A percentile compares a stretch with the other conserved stretches of the same genome.
Evolutionary conservation across 2,329 filamentous ascomycete species (phyloP).

Genomic region (Basipetospora sp.): DNA sequence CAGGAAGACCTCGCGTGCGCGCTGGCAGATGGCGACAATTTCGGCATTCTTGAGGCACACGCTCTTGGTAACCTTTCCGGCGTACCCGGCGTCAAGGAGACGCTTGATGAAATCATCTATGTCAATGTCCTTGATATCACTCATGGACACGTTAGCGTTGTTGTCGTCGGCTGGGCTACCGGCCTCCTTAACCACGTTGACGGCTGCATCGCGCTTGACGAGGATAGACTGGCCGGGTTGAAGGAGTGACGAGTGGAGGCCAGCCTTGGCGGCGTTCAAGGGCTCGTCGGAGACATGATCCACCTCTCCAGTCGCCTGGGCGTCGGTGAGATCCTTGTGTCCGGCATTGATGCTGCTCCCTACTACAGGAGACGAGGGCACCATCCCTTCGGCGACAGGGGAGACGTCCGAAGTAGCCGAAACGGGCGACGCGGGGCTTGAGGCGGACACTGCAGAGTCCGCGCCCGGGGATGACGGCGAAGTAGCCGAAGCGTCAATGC

Average conservation of each 20-base stretch:
- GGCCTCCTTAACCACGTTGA: slow-evolving; percentile 44
- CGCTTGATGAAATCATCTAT: slow-evolving; percentile 95
- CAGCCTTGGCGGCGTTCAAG: slow-evolving; percentile 47
- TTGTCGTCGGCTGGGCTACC: slow-evolving; percentile 25
- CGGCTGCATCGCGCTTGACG: slow-evolving; percentile 59
- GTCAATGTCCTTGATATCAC: slow-evolving; percentile 81
- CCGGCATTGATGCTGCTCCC: slow-evolving; percentile 58
- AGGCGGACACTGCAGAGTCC: neutral
- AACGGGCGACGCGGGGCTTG: slow-evolving; percentile 18
- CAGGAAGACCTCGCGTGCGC: slow-evolving; percentile 75
- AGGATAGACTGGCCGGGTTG: slow-evolving; percentile 81
- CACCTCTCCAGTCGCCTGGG: slow-evolving; percentile 77
- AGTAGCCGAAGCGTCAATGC: slow-evolving; percentile 20
- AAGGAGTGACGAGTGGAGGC: slow-evolving; percentile 42
- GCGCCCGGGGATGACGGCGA: neutral
- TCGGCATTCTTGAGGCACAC: slow-evolving; percentile 96
- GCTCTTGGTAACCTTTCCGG: slow-evolving; percentile 92
- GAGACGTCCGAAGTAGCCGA: neutral
- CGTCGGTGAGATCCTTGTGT: slow-evolving; percentile 63
- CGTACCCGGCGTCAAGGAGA: slow-evolving; percentile 84
- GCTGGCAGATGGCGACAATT: slow-evolving; percentile 82
- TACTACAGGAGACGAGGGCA: slow-evolving; percentile 74
- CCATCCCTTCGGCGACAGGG: slow-evolving; percentile 1
- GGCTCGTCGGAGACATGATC: slow-evolving; percentile 88
- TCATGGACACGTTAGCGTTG: slow-evolving; percentile 55